These are phyloP conservation scores for Scheffersomyces parashehatae DNA, from an alignment of 1,139 yeast species.

Conservation along the genomic window DNA sequence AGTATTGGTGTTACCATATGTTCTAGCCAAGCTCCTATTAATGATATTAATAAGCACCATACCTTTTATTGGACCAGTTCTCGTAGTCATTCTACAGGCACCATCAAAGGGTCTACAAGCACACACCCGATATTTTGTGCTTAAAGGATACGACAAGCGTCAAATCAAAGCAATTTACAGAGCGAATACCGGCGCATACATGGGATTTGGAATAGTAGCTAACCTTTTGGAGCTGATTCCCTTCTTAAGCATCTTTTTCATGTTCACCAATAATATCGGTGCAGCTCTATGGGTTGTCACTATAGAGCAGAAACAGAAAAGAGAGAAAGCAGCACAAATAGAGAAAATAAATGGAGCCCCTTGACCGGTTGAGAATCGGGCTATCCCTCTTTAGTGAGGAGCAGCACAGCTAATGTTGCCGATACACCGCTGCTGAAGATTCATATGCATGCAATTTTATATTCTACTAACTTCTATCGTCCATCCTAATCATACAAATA, in stretches of 20 bases:
- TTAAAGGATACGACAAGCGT: constrained; percentile 53
- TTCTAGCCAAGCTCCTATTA: constrained; percentile 25
- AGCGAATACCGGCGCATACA: constrained; percentile 32
- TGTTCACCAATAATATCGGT: constrained; percentile 67
- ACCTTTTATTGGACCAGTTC: constrained; percentile 63
- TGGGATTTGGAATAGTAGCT: constrained; percentile 61
- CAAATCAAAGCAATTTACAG: constrained; percentile 33
- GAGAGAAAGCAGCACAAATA: background rate
- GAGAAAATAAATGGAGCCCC: background rate
- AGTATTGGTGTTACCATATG: constrained; percentile 23
- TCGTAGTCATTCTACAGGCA: constrained; percentile 55
- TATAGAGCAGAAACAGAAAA: constrained; percentile 22
- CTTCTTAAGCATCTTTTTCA: constrained; percentile 56
- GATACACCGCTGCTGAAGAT: too few relatives aligned
- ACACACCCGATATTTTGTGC: constrained; percentile 60
- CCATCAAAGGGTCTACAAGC: constrained; percentile 58
- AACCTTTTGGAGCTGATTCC: constrained; percentile 63
- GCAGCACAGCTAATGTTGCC: background rate
- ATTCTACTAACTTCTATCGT: constrained; percentile 6
- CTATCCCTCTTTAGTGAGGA: constrained; percentile 10
- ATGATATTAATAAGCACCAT: constrained; percentile 47
- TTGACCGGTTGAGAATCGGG: constrained; percentile 8
- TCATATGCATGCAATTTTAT: constrained; percentile 1
- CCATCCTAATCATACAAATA: constrained; percentile 36
- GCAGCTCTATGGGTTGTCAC: constrained; percentile 71